phyloP scores from a whole-genome alignment of 257 asterid species.

The Striga asiatica region DNA sequence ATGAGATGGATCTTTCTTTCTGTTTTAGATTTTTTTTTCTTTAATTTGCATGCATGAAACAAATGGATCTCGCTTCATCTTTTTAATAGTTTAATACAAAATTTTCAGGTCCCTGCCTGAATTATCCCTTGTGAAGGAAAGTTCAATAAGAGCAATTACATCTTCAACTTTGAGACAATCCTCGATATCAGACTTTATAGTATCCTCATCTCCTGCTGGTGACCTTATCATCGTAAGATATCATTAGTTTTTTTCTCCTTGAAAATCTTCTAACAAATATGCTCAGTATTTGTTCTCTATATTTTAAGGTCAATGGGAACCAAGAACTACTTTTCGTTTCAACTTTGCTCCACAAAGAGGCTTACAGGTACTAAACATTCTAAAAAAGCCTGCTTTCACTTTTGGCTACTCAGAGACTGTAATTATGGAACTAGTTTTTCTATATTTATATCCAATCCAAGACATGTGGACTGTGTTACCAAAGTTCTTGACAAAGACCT shows the following conservation, averaged over 20 bases:
- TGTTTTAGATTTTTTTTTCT: too few relatives aligned
- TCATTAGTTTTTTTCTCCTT: background rate
- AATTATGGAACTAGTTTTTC: too few relatives aligned
- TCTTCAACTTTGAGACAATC: constrained; percentile 41
- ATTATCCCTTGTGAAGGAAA: constrained; percentile 66
- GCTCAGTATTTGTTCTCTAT: constrained; percentile 4
- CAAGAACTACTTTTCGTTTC: constrained; percentile 71
- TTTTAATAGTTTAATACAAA: background rate
- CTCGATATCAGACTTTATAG: constrained; percentile 31
- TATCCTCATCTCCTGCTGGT: constrained; percentile 61
- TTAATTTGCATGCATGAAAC: background rate
- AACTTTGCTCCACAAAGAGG: constrained; percentile 43
- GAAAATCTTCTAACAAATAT: constrained; percentile 4
- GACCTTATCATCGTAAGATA: constrained; percentile 58
- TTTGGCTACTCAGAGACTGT: background rate
- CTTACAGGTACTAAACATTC: constrained; percentile 43
- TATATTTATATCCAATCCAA: constrained; percentile 17
- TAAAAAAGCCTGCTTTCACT: background rate
- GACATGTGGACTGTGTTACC: constrained; percentile 49
- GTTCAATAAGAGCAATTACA: constrained; percentile 53
- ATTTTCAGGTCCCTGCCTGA: constrained; percentile 82
- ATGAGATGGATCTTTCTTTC: too few relatives aligned
- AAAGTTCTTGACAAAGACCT: constrained; percentile 42
- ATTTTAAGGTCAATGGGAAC: constrained; percentile 58
- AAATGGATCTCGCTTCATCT: background rate